phyloP scores from a whole-genome alignment of 495 filamentous ascomycete species.

The Hypoxylon fragiforme region DNA sequence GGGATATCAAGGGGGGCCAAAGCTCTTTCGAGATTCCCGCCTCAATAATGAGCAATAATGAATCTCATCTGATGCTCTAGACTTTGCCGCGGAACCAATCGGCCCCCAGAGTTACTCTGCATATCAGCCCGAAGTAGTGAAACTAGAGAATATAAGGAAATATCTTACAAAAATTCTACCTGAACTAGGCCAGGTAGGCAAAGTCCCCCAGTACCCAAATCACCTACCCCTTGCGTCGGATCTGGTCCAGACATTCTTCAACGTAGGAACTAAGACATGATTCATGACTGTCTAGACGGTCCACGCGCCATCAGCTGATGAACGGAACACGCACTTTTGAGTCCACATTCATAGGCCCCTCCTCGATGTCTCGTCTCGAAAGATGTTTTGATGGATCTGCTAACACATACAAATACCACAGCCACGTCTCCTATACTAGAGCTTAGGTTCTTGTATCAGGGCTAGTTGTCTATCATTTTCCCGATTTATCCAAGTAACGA shows the following conservation, averaged over 20 bases:
- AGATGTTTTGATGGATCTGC: not conserved
- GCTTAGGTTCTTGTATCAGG: too few species aligned
- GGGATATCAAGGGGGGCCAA: too few species aligned
- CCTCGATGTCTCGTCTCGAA: not conserved
- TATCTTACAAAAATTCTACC: not conserved
- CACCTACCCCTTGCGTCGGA: not conserved
- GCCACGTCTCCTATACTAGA: too few species aligned
- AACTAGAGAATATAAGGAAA: constrained; percentile 1
- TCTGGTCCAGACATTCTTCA: too few species aligned
- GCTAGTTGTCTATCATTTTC: constrained; percentile 1
- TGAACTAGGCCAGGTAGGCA: not conserved
- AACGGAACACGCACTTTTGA: not conserved
- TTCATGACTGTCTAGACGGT: not conserved
- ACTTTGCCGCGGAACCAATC: not conserved
- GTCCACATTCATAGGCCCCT: not conserved
- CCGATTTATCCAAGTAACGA: constrained; percentile 28
- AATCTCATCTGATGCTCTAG: not conserved
- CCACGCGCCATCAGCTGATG: constrained; percentile 6
- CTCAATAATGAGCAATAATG: too few species aligned
- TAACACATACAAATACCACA: constrained; percentile 11
- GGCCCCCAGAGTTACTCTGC: not conserved
- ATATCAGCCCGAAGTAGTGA: not conserved
- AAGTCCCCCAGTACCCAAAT: not conserved
- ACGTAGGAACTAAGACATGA: too few species aligned
- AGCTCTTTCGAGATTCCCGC: too few species aligned